phyloP scores from a whole-genome alignment of 371 early-diverging fungal species.

The Apophysomyces ossiformis region DNA sequence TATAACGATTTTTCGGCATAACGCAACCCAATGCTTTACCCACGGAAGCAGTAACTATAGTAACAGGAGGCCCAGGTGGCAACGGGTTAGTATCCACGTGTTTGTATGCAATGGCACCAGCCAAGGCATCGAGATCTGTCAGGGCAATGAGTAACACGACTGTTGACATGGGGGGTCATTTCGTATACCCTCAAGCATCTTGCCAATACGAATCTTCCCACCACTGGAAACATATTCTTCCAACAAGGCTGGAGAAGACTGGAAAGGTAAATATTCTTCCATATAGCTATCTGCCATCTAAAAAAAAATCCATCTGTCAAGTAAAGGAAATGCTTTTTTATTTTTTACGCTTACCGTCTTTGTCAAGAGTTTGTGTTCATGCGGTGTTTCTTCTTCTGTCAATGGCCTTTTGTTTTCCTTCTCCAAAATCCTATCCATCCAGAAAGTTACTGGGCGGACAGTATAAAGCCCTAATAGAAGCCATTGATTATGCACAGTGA shows the following conservation, averaged over 20 bases:
- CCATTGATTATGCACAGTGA: too few species aligned
- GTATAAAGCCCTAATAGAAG: conserved; percentile 27
- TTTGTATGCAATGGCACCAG: conserved; percentile 81
- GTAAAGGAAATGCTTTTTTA: not conserved
- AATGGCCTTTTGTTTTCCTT: conserved; percentile 20
- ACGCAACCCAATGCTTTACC: conserved; percentile 26
- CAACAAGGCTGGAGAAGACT: conserved; percentile 69
- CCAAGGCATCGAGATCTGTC: conserved; percentile 78
- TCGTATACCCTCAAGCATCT: conserved; percentile 57
- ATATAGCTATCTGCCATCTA: conserved; percentile 83
- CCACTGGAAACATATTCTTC: conserved; percentile 83
- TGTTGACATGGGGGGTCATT: not conserved
- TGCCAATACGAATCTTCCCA: conserved; percentile 71
- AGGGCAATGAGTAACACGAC: not conserved
- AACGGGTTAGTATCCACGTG: conserved; percentile 67
- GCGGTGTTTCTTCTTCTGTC: conserved; percentile 18
- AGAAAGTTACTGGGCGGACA: conserved; percentile 47
- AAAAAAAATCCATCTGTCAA: too few species aligned
- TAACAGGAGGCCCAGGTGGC: conserved; percentile 61
- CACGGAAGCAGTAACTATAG: conserved; percentile 89
- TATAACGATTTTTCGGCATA: not conserved
- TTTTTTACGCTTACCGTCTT: conserved; percentile 27
- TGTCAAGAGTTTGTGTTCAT: conserved; percentile 22
- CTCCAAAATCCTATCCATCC: conserved; percentile 49
- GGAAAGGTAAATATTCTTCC: conserved; percentile 80